Evolutionary conservation across 192 early-diverging fungal genomes (phyloP).

Genomic region (Pecoramyces ruminantium): DNA sequence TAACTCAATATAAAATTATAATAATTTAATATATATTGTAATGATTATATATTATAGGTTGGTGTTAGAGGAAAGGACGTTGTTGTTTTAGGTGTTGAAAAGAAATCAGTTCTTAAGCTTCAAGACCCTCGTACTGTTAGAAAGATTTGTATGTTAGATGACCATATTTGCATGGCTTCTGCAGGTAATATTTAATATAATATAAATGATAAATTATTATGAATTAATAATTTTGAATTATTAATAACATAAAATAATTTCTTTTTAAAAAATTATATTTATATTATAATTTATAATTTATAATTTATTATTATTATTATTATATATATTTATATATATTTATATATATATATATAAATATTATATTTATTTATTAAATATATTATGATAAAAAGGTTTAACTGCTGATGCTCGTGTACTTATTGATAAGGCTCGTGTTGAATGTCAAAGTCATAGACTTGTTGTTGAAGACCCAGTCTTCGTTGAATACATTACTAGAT

Average conservation of each 20-base stretch:
- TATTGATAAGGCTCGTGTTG: slow-evolving; percentile 89
- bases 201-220: too few species aligned
- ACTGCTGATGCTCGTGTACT: slow-evolving; percentile 91
- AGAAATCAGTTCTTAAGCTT: slow-evolving; percentile 84
- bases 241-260: too few species aligned
- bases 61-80: slow-evolving; percentile 81
- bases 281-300: too few species aligned
- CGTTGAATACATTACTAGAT: slow-evolving; percentile 92
- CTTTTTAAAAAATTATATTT: too few species aligned
- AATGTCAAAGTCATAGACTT: slow-evolving; percentile 93
- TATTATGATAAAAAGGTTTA: slow-evolving; percentile 42
- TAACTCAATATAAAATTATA: too few species aligned
- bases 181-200: slow-evolving; percentile 54
- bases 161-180: slow-evolving; percentile 91
- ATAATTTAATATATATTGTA: too few species aligned
- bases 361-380: too few species aligned
- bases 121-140: slow-evolving; percentile 93
- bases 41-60: slow-evolving; percentile 36
- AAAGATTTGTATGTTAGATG: slow-evolving; percentile 92
- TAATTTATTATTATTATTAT: too few species aligned
- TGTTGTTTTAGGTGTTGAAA: slow-evolving; percentile 91
- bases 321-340: too few species aligned
- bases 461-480: slow-evolving; percentile 94
- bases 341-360: too few species aligned
- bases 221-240: too few species aligned